Conservation (phyloP, 495 filamentous ascomycete genomes). For the Lepraria neglecta region DNA sequence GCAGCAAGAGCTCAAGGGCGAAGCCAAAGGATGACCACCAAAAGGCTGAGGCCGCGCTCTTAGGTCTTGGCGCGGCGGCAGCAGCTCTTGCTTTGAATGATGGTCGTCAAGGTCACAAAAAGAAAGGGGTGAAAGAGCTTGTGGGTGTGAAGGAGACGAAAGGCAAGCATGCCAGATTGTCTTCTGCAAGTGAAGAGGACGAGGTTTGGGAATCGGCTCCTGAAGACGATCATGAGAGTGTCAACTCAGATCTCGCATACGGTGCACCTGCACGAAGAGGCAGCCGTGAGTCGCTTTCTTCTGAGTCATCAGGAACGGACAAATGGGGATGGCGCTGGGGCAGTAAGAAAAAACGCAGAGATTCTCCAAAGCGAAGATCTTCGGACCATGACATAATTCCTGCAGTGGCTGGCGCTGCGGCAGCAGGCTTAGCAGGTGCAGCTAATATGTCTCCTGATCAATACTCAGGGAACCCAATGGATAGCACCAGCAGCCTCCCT, state of each 20-base stretch:
- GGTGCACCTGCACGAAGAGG: slow-evolving; percentile 39
- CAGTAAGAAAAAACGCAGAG: slow-evolving; percentile 44
- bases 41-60: slow-evolving; percentile 49
- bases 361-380: slow-evolving; percentile 13
- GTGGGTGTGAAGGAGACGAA: slow-evolving; percentile 39
- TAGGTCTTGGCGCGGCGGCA: slow-evolving; percentile 52
- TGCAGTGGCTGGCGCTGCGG: slow-evolving; percentile 28
- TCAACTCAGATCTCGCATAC: slow-evolving; percentile 53
- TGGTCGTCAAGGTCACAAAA: slow-evolving; percentile 37
- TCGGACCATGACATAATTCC: slow-evolving; percentile 12
- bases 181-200: slow-evolving; percentile 37
- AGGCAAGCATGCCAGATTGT: slow-evolving; percentile 26
- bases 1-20: slow-evolving; percentile 31
- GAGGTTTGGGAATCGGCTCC: slow-evolving; percentile 61
- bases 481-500: slow-evolving; percentile 35
- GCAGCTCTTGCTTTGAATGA: slow-evolving; percentile 47
- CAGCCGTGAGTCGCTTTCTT: slow-evolving; percentile 47
- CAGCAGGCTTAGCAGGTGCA: slow-evolving; percentile 34
- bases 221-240: slow-evolving; percentile 43
- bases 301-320: slow-evolving; percentile 45
- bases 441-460: slow-evolving; percentile 10
- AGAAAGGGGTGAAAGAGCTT: slow-evolving; percentile 28
- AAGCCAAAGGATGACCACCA: slow-evolving; percentile 37
- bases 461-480: slow-evolving; percentile 20
- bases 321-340: slow-evolving; percentile 58